Evolutionary conservation across 768 basidiomycete species (phyloP).

Genomic region (Termitomyces titanicus): DNA sequence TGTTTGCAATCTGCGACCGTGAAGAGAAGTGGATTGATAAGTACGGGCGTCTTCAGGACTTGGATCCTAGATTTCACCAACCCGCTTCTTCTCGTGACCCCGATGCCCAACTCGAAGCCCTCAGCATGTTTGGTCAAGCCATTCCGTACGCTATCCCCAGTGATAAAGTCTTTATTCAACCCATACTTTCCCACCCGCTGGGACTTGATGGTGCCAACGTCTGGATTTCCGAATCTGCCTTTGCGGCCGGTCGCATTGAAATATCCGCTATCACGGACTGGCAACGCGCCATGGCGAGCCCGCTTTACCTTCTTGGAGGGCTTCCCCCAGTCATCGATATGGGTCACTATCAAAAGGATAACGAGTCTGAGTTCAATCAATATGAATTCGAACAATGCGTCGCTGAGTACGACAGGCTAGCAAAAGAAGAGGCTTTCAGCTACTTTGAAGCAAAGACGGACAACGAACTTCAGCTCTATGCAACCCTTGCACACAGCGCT

Average conservation of each 20-base stretch:
- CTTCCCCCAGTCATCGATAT: background rate
- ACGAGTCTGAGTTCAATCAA: background rate
- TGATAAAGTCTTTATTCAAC: background rate
- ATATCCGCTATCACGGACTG: background rate
- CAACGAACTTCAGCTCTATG: background rate
- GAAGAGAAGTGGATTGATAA: background rate
- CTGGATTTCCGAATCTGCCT: constrained; percentile 1
- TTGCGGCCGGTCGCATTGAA: background rate
- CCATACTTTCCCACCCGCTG: background rate
- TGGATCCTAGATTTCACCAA: background rate
- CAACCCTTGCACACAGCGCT: background rate
- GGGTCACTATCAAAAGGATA: background rate
- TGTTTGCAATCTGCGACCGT: background rate
- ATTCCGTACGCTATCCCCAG: background rate
- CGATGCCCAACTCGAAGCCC: background rate
- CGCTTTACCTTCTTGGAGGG: background rate
- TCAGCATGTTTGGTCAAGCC: background rate
- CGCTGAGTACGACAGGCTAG: background rate
- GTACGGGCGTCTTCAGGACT: background rate
- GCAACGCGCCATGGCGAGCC: background rate
- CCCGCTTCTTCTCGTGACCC: background rate
- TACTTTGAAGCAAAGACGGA: background rate
- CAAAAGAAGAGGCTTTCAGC: background rate
- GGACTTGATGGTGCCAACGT: constrained; percentile 1
- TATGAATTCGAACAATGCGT: background rate